These are phyloP conservation scores for Castanospermum australe DNA, from an alignment of 306 rosid genomes.

Conservation along the genomic window DNA sequence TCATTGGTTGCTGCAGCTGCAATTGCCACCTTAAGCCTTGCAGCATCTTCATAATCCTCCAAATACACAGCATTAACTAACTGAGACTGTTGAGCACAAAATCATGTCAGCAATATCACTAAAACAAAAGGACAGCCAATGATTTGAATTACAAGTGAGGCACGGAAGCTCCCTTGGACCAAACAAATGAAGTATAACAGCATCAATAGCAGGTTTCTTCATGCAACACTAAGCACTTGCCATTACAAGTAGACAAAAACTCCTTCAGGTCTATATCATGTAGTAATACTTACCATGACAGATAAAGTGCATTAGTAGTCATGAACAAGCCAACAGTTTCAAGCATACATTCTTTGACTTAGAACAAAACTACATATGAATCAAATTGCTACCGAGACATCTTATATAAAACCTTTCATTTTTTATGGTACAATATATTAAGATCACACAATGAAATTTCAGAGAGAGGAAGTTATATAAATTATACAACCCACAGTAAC, in stretches of 20 bases:
- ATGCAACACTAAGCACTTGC: not conserved
- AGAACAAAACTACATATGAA: not conserved
- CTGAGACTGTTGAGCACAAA: slow-evolving; percentile 57
- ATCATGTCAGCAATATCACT: not conserved
- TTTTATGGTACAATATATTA: not conserved
- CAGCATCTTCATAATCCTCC: slow-evolving; percentile 87
- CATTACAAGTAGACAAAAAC: not conserved
- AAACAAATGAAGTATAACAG: not conserved
- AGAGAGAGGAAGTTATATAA: not conserved
- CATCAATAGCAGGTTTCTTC: not conserved
- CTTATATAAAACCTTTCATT: not conserved
- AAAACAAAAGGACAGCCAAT: slow-evolving; percentile 8
- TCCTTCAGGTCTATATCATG: not conserved
- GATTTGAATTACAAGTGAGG: not conserved
- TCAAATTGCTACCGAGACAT: not conserved
- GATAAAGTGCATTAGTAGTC: not conserved
- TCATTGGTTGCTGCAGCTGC: slow-evolving; percentile 83
- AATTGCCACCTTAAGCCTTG: slow-evolving; percentile 87
- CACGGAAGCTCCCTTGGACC: not conserved
- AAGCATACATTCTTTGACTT: not conserved
- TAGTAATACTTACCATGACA: not conserved
- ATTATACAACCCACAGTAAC: not conserved
- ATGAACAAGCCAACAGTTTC: not conserved
- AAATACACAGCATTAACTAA: slow-evolving; percentile 54
- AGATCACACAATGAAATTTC: not conserved